Percentiles rank a stretch among this genome's conserved stretches.
These are phyloP conservation scores for Plenodomus lindquistii DNA, from an alignment of 2,329 filamentous ascomycete species.

Conservation along the genomic window DNA sequence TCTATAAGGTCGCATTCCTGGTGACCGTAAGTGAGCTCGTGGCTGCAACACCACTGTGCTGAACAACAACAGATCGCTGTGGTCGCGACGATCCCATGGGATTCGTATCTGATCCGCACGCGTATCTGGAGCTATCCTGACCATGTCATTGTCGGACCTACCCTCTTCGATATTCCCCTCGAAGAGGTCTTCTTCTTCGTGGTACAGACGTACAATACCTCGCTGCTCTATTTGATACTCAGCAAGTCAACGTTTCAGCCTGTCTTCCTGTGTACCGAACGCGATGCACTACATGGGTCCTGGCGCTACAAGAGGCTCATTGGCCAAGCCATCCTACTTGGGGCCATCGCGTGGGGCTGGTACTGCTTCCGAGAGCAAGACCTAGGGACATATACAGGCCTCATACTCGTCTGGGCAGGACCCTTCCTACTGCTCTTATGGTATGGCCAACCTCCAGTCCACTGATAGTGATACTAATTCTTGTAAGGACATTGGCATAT, in stretches of 20 bases:
- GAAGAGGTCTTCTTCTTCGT: conserved; percentile 80
- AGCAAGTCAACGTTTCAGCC: conserved; percentile 66
- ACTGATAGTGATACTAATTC: background rate
- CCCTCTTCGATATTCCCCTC: conserved; percentile 65
- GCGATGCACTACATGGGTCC: conserved; percentile 28
- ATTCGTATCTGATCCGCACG: conserved; percentile 71
- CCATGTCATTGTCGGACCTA: conserved; percentile 65
- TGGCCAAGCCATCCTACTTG: conserved; percentile 57
- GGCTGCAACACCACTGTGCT: conserved; percentile 14
- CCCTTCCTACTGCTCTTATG: conserved; percentile 69
- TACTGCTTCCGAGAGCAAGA: conserved; percentile 52
- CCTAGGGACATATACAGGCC: conserved; percentile 66
- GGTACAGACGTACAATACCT: conserved; percentile 75
- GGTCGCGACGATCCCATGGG: conserved; percentile 72
- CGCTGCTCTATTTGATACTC: conserved; percentile 67
- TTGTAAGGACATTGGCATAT: conserved; percentile 59
- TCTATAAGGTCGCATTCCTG: conserved; percentile 65
- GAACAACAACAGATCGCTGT: conserved; percentile 61
- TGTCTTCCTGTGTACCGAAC: conserved; percentile 53
- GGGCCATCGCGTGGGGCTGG: conserved; percentile 51
- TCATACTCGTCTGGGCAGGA: conserved; percentile 71
- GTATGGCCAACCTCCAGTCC: conserved; percentile 34
- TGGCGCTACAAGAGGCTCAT: conserved; percentile 45
- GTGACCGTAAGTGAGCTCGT: conserved; percentile 49
- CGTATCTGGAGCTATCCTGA: conserved; percentile 73